Base-by-base conservation (phyloP, 1,284 basidiomycete genomes). In the Tremellales sp. region DNA sequence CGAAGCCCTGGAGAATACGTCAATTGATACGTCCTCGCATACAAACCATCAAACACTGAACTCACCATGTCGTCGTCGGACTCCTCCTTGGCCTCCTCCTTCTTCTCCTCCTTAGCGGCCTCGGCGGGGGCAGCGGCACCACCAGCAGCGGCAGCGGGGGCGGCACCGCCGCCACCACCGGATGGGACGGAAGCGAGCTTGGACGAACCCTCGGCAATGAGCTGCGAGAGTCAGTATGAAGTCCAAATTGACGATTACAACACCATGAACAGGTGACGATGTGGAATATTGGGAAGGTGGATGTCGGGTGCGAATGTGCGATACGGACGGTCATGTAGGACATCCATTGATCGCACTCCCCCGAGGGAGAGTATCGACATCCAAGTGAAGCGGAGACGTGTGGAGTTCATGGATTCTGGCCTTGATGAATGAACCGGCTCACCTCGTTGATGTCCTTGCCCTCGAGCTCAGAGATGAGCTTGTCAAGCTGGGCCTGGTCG, bases 1-100 rank as follows among this genome's bases (percentile, higher is more conserved):
- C 85, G 79, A 87, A 87, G 75, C 85, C 85, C 83, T 83, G 58
- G 24, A n/a, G n/a, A n/a, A n/a, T 13, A 17, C 8, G 40, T 45
- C 25, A 50, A 50, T 36, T 39, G 41, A 13, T 13, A 39, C 25
- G 26, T 21, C 27, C 41, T 12, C n/a, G 10, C 27, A 40, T 24
- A 8, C n/a, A 36, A 15, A 43, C n/a, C 22, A 24, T 24, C 11
- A 25, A 43, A 37, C 19, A 11, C 17, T 40, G 23, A 27, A 79
- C 86, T 57, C 62, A 89, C 89, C 89, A 92, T 92, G 77, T 92
- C 89, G 47, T 89, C 86, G 78, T 93, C 90, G 57, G 85, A 87
- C 68, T 75, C 71, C 72, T 77, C 75, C 75, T 78, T 74, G 73
- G 90, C 89, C 79, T 92, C 85, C 80, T 90, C 84, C 77, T 85